Percentiles rank a stretch among this genome's conserved stretches.
Conservation (phyloP, 208 protist species). For the Leishmania martiniquensis region DNA sequence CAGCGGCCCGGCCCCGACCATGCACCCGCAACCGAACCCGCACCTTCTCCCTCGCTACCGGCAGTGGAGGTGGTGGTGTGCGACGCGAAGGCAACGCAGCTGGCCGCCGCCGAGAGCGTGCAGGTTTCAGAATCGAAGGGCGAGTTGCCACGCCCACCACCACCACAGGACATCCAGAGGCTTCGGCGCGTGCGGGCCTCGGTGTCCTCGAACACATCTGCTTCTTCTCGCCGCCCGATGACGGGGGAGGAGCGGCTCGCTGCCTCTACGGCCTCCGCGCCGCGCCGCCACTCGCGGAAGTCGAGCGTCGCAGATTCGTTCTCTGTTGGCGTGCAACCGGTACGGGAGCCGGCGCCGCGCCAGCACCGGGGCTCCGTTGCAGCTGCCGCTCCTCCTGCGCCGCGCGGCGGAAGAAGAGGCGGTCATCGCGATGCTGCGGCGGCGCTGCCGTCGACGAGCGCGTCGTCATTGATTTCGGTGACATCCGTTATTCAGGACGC, state of each 20-base stretch:
- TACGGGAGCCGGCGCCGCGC: conserved; percentile 10
- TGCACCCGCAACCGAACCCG: no score
- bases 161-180: not conserved
- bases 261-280: no score
- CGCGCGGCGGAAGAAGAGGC: not conserved
- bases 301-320: conserved; percentile 3
- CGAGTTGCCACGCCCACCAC: conserved; percentile 4
- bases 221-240: no score
- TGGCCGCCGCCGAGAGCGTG: conserved; percentile 8
- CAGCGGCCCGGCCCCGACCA: no score
- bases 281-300: conserved; percentile 1
- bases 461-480: not conserved
- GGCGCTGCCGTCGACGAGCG: not conserved
- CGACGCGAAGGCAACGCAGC: conserved; percentile 6
- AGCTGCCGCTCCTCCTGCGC: not conserved
- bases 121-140: conserved; percentile 16
- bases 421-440: not conserved
- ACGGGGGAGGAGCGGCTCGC: no score
- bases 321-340: not conserved
- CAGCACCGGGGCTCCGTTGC: not conserved
- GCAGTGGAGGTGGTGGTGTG: not conserved
- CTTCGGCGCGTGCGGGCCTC: not conserved
- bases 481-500: not conserved
- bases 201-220: not conserved
- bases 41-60: not conserved